Conservation (phyloP, 352 stramenopile species). For the Globisporangium spinosum region DNA sequence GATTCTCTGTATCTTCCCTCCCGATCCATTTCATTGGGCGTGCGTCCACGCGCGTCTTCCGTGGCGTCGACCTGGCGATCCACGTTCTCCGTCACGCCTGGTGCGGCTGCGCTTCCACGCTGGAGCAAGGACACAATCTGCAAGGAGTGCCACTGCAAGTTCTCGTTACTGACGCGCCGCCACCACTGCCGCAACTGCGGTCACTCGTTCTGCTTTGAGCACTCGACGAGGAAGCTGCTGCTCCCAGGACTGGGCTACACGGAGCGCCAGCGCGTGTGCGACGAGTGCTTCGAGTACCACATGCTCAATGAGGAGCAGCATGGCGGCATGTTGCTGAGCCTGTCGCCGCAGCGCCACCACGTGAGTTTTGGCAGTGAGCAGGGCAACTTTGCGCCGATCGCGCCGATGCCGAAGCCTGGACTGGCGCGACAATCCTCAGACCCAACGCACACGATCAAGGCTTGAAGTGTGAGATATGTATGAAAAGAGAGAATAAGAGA, state of each 20-base stretch:
- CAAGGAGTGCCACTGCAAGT: conserved; percentile 67
- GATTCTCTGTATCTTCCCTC: conserved; percentile 9
- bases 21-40: conserved; percentile 16
- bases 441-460: conserved; percentile 1
- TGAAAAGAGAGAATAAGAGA: not conserved
- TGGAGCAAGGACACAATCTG: conserved; percentile 68
- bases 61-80: conserved; percentile 24
- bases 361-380: conserved; percentile 13
- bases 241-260: conserved; percentile 69
- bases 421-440: not conserved
- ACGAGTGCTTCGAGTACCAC: conserved; percentile 74
- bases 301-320: conserved; percentile 30
- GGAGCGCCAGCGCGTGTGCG: conserved; percentile 76
- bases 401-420: conserved; percentile 12
- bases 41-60: conserved; percentile 28
- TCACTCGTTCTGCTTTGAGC: conserved; percentile 83
- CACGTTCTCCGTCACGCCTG: conserved; percentile 19
- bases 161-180: conserved; percentile 63
- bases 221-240: conserved; percentile 68
- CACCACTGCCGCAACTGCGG: conserved; percentile 84
- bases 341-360: conserved; percentile 14
- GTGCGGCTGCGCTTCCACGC: conserved; percentile 32
- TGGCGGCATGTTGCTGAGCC: conserved; percentile 24
- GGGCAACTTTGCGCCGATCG: conserved; percentile 13
- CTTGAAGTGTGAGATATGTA: not conserved